Conservation (phyloP, 306 rosid species). For the Inga laurina region DNA sequence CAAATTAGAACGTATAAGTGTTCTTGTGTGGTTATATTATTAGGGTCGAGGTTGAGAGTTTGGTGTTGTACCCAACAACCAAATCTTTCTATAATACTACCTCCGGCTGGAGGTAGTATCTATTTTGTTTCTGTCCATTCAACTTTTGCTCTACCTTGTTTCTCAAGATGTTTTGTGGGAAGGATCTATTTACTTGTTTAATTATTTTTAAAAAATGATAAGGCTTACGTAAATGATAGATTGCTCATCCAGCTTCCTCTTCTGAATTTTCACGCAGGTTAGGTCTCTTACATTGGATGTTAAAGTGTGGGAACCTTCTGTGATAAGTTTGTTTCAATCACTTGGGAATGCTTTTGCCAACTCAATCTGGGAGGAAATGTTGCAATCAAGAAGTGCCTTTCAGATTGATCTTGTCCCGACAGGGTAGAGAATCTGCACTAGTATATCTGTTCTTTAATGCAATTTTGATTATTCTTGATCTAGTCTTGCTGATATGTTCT, state of each 20-base stretch:
- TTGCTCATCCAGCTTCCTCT: conserved; percentile 34
- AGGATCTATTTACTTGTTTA: not conserved
- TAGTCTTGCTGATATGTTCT: conserved; percentile 42
- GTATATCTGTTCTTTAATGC: conserved; percentile 29
- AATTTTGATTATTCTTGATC: conserved; percentile 22
- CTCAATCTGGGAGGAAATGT: conserved; percentile 95
- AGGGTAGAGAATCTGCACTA: conserved; percentile 68
- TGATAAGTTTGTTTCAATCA: conserved; percentile 93
- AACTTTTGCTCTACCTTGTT: not conserved
- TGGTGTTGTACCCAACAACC: not conserved
- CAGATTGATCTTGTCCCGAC: conserved; percentile 85
- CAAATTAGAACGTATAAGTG: not conserved
- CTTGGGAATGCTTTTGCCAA: conserved; percentile 96
- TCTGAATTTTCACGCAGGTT: conserved; percentile 58
- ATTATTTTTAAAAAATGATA: not conserved
- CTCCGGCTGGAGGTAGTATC: not conserved
- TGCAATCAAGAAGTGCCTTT: conserved; percentile 90
- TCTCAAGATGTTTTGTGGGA: not conserved
- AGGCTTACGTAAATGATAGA: conserved; percentile 9
- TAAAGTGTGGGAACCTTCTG: conserved; percentile 99
- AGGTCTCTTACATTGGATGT: conserved; percentile 97
- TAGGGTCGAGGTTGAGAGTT: not conserved
- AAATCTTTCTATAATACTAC: not conserved
- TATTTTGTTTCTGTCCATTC: not conserved
- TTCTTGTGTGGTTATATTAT: not conserved